Evolutionary conservation across 1,139 yeast species (phyloP), one percentile per base, ranked within the genome.

Genomic region (Hansenula lynferdii): DNA sequence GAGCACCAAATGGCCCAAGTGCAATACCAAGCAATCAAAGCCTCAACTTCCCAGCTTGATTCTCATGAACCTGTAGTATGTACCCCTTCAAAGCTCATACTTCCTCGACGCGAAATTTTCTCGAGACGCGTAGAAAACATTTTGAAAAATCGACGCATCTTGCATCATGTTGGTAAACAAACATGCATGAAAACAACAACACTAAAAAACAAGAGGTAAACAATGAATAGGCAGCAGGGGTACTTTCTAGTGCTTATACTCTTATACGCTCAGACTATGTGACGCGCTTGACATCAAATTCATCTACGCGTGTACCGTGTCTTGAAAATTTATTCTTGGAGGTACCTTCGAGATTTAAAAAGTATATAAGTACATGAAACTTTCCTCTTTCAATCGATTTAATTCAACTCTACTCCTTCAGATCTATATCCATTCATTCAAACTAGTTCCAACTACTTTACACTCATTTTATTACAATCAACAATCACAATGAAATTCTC

Each of bases 401-500:
- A 23, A 8, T 28, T 16, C 6, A 28, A 5, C 14, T 28, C 12
- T 28, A 8, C 22, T 28, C 31, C 18, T 28, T 27, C 8, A 16
- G 4, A 18, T 7, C 21, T 10, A 15, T 16, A 32, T 32, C 8
- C 31, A 20, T 20, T 29, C 31, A 6, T 29, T 29, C 23, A 30
- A 9, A 9, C 6, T 27, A 23, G 12, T 11, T 25, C 30, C 34
- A 35, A 35, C 38, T 30, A 25, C 19, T 30, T 12, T 35, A 21
- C 38, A 35, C 14, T 35, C 37, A 15, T 28, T 34, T 24, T 17
- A n/a, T 12, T 23, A 53, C 47, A 10, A 4, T 48, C 39, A 40
- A 34, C 28, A 36, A 34, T 28, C 44, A 45, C 48, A 59, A 60
- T 60, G 64, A 62, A 59, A 58, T 58, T 57, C 57, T 56, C 62